Percentiles rank a stretch among this genome's conserved stretches.
phyloP scores from a whole-genome alignment of 2,329 filamentous ascomycete genomes.

The Epichloe bromicola region DNA sequence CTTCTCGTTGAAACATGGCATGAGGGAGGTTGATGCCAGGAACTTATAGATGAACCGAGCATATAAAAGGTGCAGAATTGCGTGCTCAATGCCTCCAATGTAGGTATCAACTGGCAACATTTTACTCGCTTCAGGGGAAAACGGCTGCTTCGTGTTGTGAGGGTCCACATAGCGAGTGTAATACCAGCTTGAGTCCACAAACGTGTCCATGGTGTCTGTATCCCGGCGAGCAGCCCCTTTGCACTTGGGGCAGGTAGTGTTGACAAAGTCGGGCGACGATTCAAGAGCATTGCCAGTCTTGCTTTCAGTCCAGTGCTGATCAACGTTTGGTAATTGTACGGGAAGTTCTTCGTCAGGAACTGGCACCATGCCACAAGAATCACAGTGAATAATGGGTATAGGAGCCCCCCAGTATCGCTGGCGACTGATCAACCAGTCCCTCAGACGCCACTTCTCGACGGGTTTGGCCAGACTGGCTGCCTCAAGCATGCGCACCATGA shows the following conservation, averaged over 20 bases:
- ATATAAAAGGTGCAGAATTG: conserved; percentile 80
- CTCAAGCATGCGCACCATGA: conserved; percentile 45
- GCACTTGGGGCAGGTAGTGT: conserved; percentile 65
- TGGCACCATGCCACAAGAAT: conserved; percentile 61
- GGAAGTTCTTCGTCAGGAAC: conserved; percentile 68
- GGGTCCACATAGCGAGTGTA: conserved; percentile 69
- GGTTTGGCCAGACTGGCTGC: conserved; percentile 43
- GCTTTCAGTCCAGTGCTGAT: conserved; percentile 53
- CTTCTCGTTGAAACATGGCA: conserved; percentile 25
- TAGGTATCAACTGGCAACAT: conserved; percentile 74
- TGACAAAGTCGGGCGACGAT: conserved; percentile 57
- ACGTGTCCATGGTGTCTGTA: conserved; percentile 93
- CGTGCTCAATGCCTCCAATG: conserved; percentile 79
- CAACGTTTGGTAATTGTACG: conserved; percentile 57
- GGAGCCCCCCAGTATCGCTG: conserved; percentile 90
- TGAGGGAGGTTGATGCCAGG: conserved; percentile 43
- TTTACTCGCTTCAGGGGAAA: conserved; percentile 48
- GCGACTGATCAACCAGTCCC: conserved; percentile 86
- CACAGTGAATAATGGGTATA: conserved; percentile 78
- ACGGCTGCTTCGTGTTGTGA: conserved; percentile 45
- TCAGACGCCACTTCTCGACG: conserved; percentile 64
- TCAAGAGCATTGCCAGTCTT: conserved; percentile 68
- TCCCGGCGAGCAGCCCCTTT: conserved; percentile 59
- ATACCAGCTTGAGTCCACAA: conserved; percentile 93
- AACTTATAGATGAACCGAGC: conserved; percentile 87